phyloP scores from a whole-genome alignment of 345 rosid species.

The Angophora floribunda region DNA sequence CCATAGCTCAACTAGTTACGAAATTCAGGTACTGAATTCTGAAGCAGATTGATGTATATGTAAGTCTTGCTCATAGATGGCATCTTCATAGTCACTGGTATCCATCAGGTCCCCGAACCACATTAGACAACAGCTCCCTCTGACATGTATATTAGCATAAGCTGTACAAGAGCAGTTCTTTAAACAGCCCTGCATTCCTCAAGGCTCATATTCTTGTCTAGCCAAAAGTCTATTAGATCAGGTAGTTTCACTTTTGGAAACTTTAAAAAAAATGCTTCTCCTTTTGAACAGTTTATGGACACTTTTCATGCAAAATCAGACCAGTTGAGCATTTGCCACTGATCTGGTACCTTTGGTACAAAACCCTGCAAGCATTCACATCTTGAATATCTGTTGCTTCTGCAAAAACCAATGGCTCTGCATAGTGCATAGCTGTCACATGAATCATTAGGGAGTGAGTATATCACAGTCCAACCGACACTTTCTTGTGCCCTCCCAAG shows the following conservation, averaged over 20 bases:
- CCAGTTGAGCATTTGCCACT: conserved; percentile 12
- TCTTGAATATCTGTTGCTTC: not conserved
- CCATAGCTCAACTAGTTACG: no score
- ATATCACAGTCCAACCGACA: not conserved
- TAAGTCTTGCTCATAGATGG: conserved; percentile 11
- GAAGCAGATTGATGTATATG: conserved; percentile 4
- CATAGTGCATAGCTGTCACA: not conserved
- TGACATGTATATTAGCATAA: conserved; percentile 6
- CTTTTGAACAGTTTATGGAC: not conserved
- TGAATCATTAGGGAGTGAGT: not conserved
- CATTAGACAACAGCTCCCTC: conserved; percentile 25
- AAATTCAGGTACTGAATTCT: conserved; percentile 1
- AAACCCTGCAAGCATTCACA: conserved; percentile 30
- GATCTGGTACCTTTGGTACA: conserved; percentile 5
- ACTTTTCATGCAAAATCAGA: conserved; percentile 1
- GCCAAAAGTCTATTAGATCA: no score
- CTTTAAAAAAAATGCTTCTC: conserved; percentile 3
- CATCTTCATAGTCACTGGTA: not conserved
- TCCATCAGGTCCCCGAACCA: conserved; percentile 25
- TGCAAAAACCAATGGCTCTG: not conserved
- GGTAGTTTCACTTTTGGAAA: not conserved
- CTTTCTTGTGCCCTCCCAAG: not conserved
- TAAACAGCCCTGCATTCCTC: conserved; percentile 8
- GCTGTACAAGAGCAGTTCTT: conserved; percentile 23
- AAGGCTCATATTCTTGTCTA: conserved; percentile 7